Evolutionary conservation across 148 eudicot genomes (phyloP).

Genomic region (Euryodendron excelsum): DNA sequence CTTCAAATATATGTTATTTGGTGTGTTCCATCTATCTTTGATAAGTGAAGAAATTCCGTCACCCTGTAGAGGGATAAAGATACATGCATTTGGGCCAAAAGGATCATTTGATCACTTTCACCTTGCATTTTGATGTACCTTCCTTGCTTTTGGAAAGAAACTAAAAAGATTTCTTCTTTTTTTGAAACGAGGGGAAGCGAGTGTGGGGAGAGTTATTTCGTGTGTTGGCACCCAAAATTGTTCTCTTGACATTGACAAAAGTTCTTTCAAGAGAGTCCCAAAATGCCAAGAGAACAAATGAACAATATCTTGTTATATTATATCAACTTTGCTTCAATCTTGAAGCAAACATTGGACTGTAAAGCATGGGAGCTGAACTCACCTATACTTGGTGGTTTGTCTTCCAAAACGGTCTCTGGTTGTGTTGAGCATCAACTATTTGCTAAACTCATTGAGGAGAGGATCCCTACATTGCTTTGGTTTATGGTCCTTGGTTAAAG

Average conservation of each 20-base stretch:
- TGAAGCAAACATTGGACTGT: neutral
- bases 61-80: neutral
- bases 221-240: neutral
- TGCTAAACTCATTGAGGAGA: neutral
- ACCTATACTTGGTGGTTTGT: neutral
- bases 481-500: neutral
- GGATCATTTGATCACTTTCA: neutral
- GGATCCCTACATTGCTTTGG: neutral
- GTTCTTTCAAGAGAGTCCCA: neutral
- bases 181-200: neutral
- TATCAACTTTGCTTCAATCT: neutral
- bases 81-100: neutral
- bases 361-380: constrained; percentile 5
- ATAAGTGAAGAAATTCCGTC: neutral
- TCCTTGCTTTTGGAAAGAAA: neutral
- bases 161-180: neutral
- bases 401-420: neutral
- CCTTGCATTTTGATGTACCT: neutral
- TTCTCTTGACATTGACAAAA: neutral
- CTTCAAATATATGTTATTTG: neutral
- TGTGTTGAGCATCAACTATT: neutral
- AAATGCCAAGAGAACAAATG: neutral
- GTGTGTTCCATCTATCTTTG: neutral
- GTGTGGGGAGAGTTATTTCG: neutral
- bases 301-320: neutral